Conservation (phyloP, 805 yeast species). For the Monosporozyma siamensis region DNA sequence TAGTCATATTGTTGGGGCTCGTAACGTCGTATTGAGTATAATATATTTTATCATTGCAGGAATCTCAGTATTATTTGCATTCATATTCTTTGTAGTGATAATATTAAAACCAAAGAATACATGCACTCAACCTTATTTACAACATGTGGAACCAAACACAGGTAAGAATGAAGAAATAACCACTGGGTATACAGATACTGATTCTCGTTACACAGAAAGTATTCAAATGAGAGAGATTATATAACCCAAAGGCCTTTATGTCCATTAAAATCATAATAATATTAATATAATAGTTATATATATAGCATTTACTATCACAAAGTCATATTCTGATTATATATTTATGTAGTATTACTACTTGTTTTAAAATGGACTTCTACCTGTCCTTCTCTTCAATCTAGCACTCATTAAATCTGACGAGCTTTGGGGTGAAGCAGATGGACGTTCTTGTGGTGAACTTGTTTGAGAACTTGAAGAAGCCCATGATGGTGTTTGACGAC, state of each 20-base stretch:
- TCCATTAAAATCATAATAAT: not conserved
- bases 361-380: slow-evolving; percentile 6
- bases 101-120: slow-evolving; percentile 67
- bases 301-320: not conserved
- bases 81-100: slow-evolving; percentile 70
- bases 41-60: slow-evolving; percentile 84
- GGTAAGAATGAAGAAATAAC: not conserved
- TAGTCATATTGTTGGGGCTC: slow-evolving; percentile 75
- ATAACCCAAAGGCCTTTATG: not conserved
- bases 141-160: slow-evolving; percentile 15
- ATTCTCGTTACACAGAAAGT: not conserved
- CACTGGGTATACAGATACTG: not conserved
- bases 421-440: not conserved
- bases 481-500: not conserved
- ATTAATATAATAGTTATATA: not conserved
- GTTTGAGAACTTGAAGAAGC: not conserved
- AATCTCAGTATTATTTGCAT: slow-evolving; percentile 56
- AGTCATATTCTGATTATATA: not conserved
- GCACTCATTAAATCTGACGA: slow-evolving; percentile 27
- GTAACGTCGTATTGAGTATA: slow-evolving; percentile 74
- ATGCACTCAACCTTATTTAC: slow-evolving; percentile 64
- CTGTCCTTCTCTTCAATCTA: slow-evolving; percentile 19
- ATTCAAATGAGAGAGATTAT: slow-evolving; percentile 18
- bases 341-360: not conserved
- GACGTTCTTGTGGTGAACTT: not conserved